Percentiles rank a stretch among this genome's conserved stretches.
Evolutionary conservation across 2,329 filamentous ascomycete species (phyloP).

Genomic region (Lasiodiplodia theobromae): DNA sequence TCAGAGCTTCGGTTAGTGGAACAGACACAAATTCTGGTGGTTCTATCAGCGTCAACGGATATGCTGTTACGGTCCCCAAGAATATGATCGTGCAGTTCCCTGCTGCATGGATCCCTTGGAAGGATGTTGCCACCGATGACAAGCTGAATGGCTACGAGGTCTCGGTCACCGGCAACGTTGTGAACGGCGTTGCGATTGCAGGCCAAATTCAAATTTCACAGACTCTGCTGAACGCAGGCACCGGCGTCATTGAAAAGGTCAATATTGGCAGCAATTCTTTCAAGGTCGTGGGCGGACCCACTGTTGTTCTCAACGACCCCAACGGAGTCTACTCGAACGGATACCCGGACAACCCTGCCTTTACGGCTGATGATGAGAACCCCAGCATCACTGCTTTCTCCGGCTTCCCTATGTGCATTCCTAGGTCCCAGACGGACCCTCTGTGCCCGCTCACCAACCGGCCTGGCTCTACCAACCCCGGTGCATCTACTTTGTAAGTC

Average conservation of each 20-base stretch:
- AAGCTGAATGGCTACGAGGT: constrained; percentile 26
- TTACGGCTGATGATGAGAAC: constrained; percentile 58
- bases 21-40: constrained; percentile 55
- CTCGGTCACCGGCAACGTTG: constrained; percentile 50
- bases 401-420: constrained; percentile 62
- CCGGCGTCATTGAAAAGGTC: constrained; percentile 47
- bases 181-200: constrained; percentile 47
- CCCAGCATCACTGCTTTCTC: constrained; percentile 58
- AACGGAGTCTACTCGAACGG: constrained; percentile 53
- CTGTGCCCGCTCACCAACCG: constrained; percentile 49
- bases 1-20: constrained; percentile 30
- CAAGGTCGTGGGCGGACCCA: constrained; percentile 48
- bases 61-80: constrained; percentile 55
- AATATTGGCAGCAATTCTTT: constrained; percentile 40
- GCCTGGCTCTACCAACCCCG: constrained; percentile 38
- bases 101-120: constrained; percentile 54
- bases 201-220: constrained; percentile 49
- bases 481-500: not conserved
- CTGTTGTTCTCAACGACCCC: constrained; percentile 54
- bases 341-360: constrained; percentile 49
- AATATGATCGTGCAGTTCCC: constrained; percentile 60
- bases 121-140: constrained; percentile 38
- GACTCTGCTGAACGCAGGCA: constrained; percentile 45
- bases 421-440: constrained; percentile 47
- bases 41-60: constrained; percentile 54